Base-by-base conservation (phyloP, 805 yeast species). In the Zygosaccharomyces gambellarensis region DNA sequence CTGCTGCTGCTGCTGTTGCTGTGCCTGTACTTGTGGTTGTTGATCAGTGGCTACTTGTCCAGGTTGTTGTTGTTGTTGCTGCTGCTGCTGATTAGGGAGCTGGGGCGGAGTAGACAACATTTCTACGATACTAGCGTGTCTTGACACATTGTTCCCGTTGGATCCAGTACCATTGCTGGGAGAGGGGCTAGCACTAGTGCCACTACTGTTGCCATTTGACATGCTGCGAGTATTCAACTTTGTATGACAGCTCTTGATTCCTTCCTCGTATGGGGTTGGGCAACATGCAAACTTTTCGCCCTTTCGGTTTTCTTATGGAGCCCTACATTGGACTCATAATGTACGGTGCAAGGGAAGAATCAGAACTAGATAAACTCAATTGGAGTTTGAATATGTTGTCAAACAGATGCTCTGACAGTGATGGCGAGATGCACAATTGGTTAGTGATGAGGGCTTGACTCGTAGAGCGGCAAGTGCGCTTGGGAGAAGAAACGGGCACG, bases 21-120 rank as follows among this genome's bases (percentile, higher is more conserved):
- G 36, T 21, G 31, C 30, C 4, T 49, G 44, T 25, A 46, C 47
- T 25, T 47, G 47, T 21, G 43, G 45, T 27, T 14, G 38, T 17
- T 34, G 38, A 21, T 14, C 7, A 34, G 38, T 11, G 14, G 22
- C 22, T 5, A 14, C 14, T 21, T 34, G 38, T 17, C 38, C 38
- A 7, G 23, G 17, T 7, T 40, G 47, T 41, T 43, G 43, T 43
- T 39, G 47, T 42, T 41, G 51, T 3, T 40, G 47, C 39, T 43
- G 43, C 46, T 39, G 47, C 39, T 41, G 51, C 17, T 72, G 56
- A 41, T 53, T 59, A 3, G 68, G 80, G 48, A 84, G 64, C 1
- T 84, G 85, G 2, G 92, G 94, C 0, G 94, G 94, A 4, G 90
- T 80, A 12, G 87, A 80, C 31, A 85, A 69, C 71, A 85, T 69